Conservation (phyloP, 2,329 filamentous ascomycete genomes). For the Penicillium italicum region DNA sequence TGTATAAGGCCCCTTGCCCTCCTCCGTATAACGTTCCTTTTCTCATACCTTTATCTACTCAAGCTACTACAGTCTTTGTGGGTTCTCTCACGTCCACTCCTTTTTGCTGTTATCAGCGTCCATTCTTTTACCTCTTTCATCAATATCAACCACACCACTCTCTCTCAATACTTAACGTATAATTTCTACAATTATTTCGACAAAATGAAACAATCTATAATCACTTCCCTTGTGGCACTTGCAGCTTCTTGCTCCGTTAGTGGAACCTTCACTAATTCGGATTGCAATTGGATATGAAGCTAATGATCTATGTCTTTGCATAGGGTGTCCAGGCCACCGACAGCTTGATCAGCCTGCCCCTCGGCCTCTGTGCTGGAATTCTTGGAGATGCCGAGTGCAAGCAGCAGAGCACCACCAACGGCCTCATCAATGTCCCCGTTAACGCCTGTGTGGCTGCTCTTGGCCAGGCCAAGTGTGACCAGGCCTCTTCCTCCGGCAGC, state of each 20-base stretch:
- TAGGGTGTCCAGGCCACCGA: neutral
- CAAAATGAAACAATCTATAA: neutral
- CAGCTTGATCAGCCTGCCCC: conserved; percentile 25
- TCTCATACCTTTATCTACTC: neutral
- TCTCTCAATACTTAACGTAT: neutral
- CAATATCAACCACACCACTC: neutral
- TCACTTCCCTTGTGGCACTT: neutral
- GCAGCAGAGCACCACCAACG: conserved; percentile 15
- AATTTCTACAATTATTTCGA: neutral
- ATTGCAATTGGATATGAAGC: neutral
- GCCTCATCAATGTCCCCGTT: conserved; percentile 26
- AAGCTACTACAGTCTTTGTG: neutral
- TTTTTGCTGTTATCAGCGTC: neutral
- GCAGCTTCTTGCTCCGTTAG: neutral
- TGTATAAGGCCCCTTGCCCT: neutral
- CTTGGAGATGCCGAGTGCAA: conserved; percentile 28
- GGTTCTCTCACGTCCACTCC: neutral
- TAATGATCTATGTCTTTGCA: neutral
- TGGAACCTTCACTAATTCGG: neutral
- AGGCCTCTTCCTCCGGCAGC: conserved; percentile 11
- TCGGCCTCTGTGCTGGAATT: conserved; percentile 27
- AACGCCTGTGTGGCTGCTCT: conserved; percentile 24
- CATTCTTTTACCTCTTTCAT: neutral
- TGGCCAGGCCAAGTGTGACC: conserved; percentile 26
- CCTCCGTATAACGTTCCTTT: neutral